Conservation (phyloP, 2,329 filamentous ascomycete species). For the Pestalotiopsis fici region DNA sequence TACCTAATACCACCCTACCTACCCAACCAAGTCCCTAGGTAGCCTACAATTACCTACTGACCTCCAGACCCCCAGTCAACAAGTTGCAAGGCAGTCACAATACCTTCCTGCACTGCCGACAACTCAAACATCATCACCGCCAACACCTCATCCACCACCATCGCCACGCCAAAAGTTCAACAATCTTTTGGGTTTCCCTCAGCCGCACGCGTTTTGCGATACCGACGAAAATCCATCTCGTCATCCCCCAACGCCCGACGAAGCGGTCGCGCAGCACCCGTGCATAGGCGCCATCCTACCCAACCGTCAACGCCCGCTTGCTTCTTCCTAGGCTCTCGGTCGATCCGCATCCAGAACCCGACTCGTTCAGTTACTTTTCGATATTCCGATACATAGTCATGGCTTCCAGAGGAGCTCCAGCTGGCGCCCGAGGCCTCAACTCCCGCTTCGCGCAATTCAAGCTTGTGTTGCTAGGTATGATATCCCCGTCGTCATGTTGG, state of each 20-base stretch:
- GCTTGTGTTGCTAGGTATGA: slow-evolving; percentile 89
- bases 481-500: neutral
- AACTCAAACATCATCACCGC: neutral
- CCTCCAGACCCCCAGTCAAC: neutral
- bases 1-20: neutral
- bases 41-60: neutral
- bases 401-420: slow-evolving; percentile 76
- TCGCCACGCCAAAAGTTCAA: neutral
- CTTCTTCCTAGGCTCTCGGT: neutral
- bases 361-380: neutral
- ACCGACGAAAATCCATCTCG: neutral
- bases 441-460: slow-evolving; percentile 98
- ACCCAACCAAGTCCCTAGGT: no score
- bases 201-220: neutral
- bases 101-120: neutral
- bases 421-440: slow-evolving; percentile 65
- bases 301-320: neutral
- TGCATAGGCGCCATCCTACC: neutral
- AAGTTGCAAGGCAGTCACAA: slow-evolving; percentile 8
- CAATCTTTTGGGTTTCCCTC: neutral
- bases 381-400: slow-evolving; percentile 48
- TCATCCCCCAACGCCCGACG: neutral
- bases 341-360: neutral
- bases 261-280: neutral
- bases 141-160: neutral